Evolutionary conservation across 2,329 filamentous ascomycete genomes (phyloP), one percentile per base, ranked within the genome.

Genomic region (Pyrenophora graminea): DNA sequence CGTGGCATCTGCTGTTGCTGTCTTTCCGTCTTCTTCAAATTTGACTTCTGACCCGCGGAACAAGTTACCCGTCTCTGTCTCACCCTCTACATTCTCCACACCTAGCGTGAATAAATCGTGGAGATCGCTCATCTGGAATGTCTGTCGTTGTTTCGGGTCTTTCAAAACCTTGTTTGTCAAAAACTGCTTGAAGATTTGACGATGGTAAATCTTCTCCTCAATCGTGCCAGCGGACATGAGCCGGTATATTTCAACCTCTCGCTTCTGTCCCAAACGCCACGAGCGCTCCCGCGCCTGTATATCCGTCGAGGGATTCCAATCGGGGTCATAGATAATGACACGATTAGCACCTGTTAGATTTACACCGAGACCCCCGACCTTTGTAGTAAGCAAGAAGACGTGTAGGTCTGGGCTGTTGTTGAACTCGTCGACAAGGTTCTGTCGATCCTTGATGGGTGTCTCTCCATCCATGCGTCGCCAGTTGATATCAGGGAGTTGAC

Each of bases 221-320:
- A 99, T 99, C 0, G 95, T 99, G 1, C 94, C 94, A 4, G 93
- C 91, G 3, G 91, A 96, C 89, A 99, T 96, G n/a, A 99, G 81
- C 31, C 95, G 88, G 71, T 97, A 99, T 18, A 99, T 96, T 4
- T 91, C 92, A 23, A 99, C 94, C 40, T 96, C 91, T 46, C 89
- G 87, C 73, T 95, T 97, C 76, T 99, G 94, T 0, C 94, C 94
- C 2, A 99, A 78, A 50, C 94, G 86, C 94, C 94, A 99, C 5
- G 95, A 94, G 66, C 94, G 85, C 74, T 99, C 94, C 40, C 94
- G 87, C 13, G 94, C 94, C 75, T 99, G 94, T 21, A 97, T 81
- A 68, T 99, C 94, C 0, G 93, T 97, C 0, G 93, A 97, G 2
- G 93, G 94, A 65, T 97, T 97, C 94, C 94, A 99, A 70, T 99